Percentiles rank a stretch among this genome's conserved stretches.
phyloP scores from a whole-genome alignment of 768 basidiomycete genomes.

The Termitomyces sp. region DNA sequence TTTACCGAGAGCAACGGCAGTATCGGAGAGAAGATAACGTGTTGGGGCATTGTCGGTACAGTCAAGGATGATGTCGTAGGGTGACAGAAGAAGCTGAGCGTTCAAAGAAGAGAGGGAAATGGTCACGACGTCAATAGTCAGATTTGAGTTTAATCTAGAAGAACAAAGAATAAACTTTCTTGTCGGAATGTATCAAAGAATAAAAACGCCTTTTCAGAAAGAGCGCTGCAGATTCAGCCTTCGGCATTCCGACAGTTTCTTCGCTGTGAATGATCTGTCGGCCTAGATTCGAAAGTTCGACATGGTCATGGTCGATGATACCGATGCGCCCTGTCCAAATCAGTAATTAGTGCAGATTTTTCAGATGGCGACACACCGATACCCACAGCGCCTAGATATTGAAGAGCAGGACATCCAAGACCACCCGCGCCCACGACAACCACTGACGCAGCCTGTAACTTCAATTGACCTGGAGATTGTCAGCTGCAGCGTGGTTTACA shows the following conservation, averaged over 20 bases:
- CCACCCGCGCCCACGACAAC: constrained; percentile 94
- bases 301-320: constrained; percentile 16
- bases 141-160: constrained; percentile 65
- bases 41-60: constrained; percentile 70
- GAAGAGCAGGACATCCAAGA: constrained; percentile 90
- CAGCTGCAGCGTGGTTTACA: constrained; percentile 13
- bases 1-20: constrained; percentile 64
- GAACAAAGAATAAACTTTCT: not conserved
- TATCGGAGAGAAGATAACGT: constrained; percentile 89
- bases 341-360: not conserved
- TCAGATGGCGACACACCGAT: constrained; percentile 53
- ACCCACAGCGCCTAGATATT: constrained; percentile 90
- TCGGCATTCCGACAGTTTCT: constrained; percentile 69
- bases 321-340: not conserved
- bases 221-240: constrained; percentile 75
- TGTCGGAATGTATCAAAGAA: not conserved
- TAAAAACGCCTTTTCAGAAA: constrained; percentile 55
- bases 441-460: constrained; percentile 58
- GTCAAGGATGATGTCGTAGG: constrained; percentile 15
- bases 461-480: constrained; percentile 39
- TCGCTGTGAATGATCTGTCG: constrained; percentile 85
- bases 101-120: constrained; percentile 55
- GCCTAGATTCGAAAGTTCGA: constrained; percentile 15
- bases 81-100: constrained; percentile 44
- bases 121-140: constrained; percentile 52